Evolutionary conservation across 2,329 filamentous ascomycete genomes (phyloP).

Genomic region (Sarocladium oryzae): DNA sequence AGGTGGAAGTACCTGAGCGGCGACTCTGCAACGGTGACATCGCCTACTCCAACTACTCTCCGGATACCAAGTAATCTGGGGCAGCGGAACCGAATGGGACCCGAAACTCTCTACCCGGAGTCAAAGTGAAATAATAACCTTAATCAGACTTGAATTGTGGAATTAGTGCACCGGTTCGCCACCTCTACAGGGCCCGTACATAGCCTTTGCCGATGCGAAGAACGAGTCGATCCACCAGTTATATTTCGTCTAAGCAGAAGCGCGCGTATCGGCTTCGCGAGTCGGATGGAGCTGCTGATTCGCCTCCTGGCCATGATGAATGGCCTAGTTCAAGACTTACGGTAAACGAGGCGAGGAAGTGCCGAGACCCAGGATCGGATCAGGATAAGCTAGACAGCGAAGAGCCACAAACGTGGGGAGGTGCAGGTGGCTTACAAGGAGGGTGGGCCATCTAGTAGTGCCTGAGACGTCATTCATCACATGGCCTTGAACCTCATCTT

Average conservation of each 20-base stretch:
- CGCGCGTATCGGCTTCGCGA: constrained; percentile 13
- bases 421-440: background rate
- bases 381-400: background rate
- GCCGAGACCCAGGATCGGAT: background rate
- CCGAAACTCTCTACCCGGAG: no score
- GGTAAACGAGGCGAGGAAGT: background rate
- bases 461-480: background rate
- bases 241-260: background rate
- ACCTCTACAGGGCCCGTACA: no score
- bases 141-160: no score
- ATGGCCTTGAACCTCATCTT: background rate
- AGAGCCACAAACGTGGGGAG: background rate
- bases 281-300: constrained; percentile 14
- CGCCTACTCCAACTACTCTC: no score
- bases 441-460: background rate
- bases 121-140: no score
- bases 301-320: background rate
- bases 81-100: no score
- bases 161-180: no score
- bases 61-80: no score
- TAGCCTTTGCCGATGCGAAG: background rate
- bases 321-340: background rate
- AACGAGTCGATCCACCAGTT: background rate
- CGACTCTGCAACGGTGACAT: no score
- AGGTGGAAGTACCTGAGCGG: no score